Base-by-base conservation (phyloP, 2,329 filamentous ascomycete species). In the Pseudogymnoascus sp. region DNA sequence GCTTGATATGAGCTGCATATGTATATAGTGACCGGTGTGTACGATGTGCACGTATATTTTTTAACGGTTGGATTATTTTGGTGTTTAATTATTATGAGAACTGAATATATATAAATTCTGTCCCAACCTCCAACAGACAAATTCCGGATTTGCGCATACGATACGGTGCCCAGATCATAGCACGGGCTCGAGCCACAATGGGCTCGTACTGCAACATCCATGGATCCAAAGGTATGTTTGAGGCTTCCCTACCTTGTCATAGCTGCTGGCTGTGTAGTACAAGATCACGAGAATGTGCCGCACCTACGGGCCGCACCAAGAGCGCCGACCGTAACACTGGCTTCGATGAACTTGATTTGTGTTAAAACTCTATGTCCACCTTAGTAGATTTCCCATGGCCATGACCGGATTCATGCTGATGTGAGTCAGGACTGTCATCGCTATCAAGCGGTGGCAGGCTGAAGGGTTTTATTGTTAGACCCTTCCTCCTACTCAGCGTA, bases 401-500 rank as follows among this genome's bases (percentile, higher is more conserved):
- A 35, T 58, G 57, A 15, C 57, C 57, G n/a, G 57, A 37, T 35
- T 68, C 67, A 64, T 65, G 61, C 57, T 68, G 64, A 57, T 71
- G 68, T 33, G 63, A 66, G 33, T 75, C 74, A 37, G 57, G 35
- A 38, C 37, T 39, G 28, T 78, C 76, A 66, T 91, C 90, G 1
- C 88, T 90, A 60, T 91, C 89, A 39, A 93, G 78, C 0, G 94
- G 94, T 25, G 94, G 94, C 43, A 99, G 78, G 71, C 89, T 94
- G 74, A 91, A 97, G 0, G 91, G 91, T 68, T 87, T 89, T 65
- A 99, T 91, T 38, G 90, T 82, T 66, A 99, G 85, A 59, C 90
- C 92, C 68, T 83, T 86, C 2, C 83, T 82, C 68, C 90, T 81
- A 72, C 91, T 96, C 59, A 99, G 76, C 63, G 86, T 92, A 73